These are phyloP conservation scores for Trichoderma citrinoviride DNA, from an alignment of 2,329 filamentous ascomycete genomes.

Conservation along the genomic window DNA sequence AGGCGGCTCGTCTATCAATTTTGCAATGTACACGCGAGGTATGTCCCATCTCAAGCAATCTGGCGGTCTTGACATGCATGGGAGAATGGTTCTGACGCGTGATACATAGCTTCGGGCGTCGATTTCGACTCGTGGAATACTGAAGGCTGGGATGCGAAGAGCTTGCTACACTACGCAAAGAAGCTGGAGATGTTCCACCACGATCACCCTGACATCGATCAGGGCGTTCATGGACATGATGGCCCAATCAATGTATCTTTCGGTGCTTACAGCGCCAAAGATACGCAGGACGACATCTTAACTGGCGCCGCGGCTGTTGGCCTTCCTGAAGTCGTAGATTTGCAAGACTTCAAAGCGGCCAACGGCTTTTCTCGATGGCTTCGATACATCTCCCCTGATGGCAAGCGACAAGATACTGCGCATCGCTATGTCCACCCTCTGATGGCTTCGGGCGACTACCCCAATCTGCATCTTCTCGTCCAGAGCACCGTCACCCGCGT, in stretches of 20 bases:
- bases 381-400: constrained; percentile 46
- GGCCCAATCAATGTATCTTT: constrained; percentile 57
- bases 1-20: constrained; percentile 36
- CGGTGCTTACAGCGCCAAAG: constrained; percentile 43
- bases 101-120: constrained; percentile 27
- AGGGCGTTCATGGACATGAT: constrained; percentile 48
- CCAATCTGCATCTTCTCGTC: constrained; percentile 59
- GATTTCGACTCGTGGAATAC: constrained; percentile 38
- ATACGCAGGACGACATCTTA: constrained; percentile 49
- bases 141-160: constrained; percentile 35
- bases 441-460: constrained; percentile 40
- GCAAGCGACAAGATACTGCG: constrained; percentile 57
- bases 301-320: constrained; percentile 45
- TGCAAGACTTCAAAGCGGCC: constrained; percentile 48
- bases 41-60: not conserved
- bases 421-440: constrained; percentile 44
- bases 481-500: constrained; percentile 56
- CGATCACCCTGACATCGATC: constrained; percentile 34
- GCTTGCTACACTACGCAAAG: constrained; percentile 34
- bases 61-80: not conserved
- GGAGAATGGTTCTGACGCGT: not conserved
- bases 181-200: constrained; percentile 56
- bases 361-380: constrained; percentile 34
- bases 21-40: constrained; percentile 34
- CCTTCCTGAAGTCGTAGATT: constrained; percentile 48